Percentiles rank a stretch among this genome's conserved stretches.
phyloP scores from a whole-genome alignment of 2,329 filamentous ascomycete genomes.

The Tolypocladium album region DNA sequence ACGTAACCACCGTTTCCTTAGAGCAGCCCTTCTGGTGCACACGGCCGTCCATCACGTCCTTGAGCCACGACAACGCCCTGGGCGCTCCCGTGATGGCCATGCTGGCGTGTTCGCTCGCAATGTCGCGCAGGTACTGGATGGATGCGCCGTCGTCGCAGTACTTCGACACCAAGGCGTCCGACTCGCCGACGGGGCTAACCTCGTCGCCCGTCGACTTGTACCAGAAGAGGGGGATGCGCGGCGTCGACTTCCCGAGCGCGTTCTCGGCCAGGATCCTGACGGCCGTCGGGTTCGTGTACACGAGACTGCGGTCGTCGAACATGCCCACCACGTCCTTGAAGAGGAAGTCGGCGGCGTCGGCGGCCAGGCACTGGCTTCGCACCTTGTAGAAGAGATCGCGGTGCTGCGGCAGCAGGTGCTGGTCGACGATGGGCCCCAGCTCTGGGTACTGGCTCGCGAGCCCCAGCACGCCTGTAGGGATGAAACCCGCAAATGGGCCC shows the following conservation, averaged over 20 bases:
- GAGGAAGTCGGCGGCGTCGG: constrained; percentile 15
- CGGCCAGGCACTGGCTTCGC: constrained; percentile 13
- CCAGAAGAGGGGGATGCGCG: constrained; percentile 35
- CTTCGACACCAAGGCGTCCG: constrained; percentile 27
- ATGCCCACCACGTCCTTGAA: constrained; percentile 26
- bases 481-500: constrained; percentile 7
- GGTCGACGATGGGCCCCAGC: constrained; percentile 4
- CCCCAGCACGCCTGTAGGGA: constrained; percentile 10
- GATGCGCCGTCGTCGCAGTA: constrained; percentile 30
- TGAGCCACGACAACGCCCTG: constrained; percentile 9
- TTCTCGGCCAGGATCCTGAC: constrained; percentile 17
- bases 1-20: constrained; percentile 3
- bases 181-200: constrained; percentile 30
- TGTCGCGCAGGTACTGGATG: constrained; percentile 33
- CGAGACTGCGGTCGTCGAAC: constrained; percentile 24
- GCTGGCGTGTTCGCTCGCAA: constrained; percentile 25
- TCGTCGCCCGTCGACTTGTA: constrained; percentile 39
- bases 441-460: constrained; percentile 12
- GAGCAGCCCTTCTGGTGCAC: neutral
- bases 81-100: constrained; percentile 6
- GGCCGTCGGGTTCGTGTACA: constrained; percentile 10
- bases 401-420: constrained; percentile 9
- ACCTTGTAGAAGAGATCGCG: constrained; percentile 17
- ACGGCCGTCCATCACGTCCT: constrained; percentile 4
- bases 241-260: constrained; percentile 24